These are phyloP conservation scores for Phaeoacremonium minimum DNA, from an alignment of 2,329 filamentous ascomycete species.

Conservation along the genomic window DNA sequence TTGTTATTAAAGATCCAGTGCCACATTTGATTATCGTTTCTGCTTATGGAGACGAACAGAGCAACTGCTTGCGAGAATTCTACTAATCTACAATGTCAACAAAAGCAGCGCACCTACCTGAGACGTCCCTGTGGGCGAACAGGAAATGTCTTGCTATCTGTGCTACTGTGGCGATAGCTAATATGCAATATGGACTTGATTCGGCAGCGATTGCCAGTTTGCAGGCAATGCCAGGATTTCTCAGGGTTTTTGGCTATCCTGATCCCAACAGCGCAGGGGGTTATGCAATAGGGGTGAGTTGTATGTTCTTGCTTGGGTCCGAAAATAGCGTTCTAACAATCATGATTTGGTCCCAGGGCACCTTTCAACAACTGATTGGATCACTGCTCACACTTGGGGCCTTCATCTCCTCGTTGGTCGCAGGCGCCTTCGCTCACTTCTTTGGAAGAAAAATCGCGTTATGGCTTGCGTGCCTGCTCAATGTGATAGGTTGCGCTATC, in stretches of 20 bases:
- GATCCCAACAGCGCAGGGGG: conserved; percentile 27
- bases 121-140: conserved; percentile 31
- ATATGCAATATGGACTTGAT: conserved; percentile 49
- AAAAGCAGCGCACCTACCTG: too few relatives aligned
- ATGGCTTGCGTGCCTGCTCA: conserved; percentile 42
- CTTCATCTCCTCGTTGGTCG: conserved; percentile 42
- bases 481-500: conserved; percentile 35
- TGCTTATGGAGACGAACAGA: too few relatives aligned
- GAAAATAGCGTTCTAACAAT: conserved; percentile 7
- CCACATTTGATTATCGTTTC: too few relatives aligned
- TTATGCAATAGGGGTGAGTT: conserved; percentile 34
- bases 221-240: conserved; percentile 46
- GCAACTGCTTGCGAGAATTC: too few relatives aligned
- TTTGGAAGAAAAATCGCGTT: conserved; percentile 40
- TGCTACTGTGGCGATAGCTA: conserved; percentile 38
- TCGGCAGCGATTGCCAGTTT: conserved; percentile 37
- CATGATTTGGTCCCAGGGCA: conserved; percentile 27
- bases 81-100: too few relatives aligned
- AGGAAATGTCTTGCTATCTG: conserved; percentile 41
- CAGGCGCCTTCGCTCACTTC: conserved; percentile 39
- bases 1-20: too few relatives aligned
- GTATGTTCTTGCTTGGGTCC: too few relatives aligned
- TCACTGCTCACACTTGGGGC: conserved; percentile 46
- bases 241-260: conserved; percentile 43
- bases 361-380: conserved; percentile 48